Evolutionary conservation across 495 filamentous ascomycete genomes (phyloP).

Genomic region (Aspergillus nanangensis): DNA sequence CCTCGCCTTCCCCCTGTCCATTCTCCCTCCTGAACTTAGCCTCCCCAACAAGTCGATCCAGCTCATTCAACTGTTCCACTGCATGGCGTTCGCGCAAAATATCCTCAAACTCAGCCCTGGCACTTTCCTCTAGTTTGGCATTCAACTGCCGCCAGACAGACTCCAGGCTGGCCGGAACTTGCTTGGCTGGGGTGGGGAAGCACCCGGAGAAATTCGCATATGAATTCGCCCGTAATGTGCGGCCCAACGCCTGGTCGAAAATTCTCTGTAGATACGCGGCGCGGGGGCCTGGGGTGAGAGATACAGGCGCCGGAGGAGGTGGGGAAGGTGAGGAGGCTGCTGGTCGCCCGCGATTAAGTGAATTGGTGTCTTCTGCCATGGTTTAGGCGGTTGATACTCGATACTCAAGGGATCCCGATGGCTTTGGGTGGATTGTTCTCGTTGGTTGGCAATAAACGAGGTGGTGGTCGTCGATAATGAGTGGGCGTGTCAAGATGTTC

Average conservation of each 20-base stretch:
- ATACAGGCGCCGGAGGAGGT: slow-evolving; percentile 51
- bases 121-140: slow-evolving; percentile 57
- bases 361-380: slow-evolving; percentile 8
- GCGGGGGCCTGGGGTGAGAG: slow-evolving; percentile 67
- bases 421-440: too few species aligned
- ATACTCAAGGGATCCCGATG: too few species aligned
- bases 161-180: slow-evolving; percentile 63
- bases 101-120: slow-evolving; percentile 66
- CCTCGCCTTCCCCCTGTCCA: slow-evolving; percentile 19
- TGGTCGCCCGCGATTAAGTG: slow-evolving; percentile 6
- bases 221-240: slow-evolving; percentile 68
- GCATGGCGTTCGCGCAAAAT: slow-evolving; percentile 70
- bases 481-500: not conserved
- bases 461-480: not conserved
- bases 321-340: slow-evolving; percentile 45
- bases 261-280: slow-evolving; percentile 66
- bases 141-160: slow-evolving; percentile 68
- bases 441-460: too few species aligned
- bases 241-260: slow-evolving; percentile 62
- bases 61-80: slow-evolving; percentile 70
- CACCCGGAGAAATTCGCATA: slow-evolving; percentile 80
- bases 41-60: slow-evolving; percentile 71
- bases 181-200: slow-evolving; percentile 75
- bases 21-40: slow-evolving; percentile 56
- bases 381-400: not conserved